Base-by-base conservation (phyloP, 148 eudicot genomes). In the Chenopodium formosanum region DNA sequence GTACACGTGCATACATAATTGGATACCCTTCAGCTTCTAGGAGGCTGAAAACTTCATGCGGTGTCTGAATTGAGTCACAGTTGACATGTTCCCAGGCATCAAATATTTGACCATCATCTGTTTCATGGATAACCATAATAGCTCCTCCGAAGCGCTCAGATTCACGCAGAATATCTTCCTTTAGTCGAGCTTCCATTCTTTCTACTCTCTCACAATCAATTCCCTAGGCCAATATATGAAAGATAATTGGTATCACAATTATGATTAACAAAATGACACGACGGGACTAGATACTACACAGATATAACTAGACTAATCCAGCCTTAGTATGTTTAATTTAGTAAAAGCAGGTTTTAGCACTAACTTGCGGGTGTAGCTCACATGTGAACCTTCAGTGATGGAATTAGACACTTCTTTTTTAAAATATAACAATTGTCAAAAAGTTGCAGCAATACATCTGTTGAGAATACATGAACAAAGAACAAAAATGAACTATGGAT, bases 111-210 rank as follows among this genome's bases (percentile, higher is more conserved):
- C 94, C 90, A 72, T 91, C 94, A 77, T 88, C 93, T 77, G 94
- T 93, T 90, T 95, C 98, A 82, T 95, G 95, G 80, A 95, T 93
- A 75, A 95, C 98, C 98, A 95, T 93, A 73, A 95, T 91, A 79
- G 97, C 98, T 70, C 98, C 98, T 56, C 84, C 83, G 79, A 90
- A 93, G 64, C 88, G 90, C 75, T 85, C 90, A 78, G 98, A 92
- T 89, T 95, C 98, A 80, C 94, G 89, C 80, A 93, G 70, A 82
- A 95, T 93, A 81, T 95, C 98, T 81, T 90, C 91, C 84, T 95
- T 95, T 75, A 95, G 82, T 83, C 97, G 91, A 75, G 95, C 92
- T 88, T 95, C 98, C 98, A 95, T 95, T 83, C 93, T 87, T 82
- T 95, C 93, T 25, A 95, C 97, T 86, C 98, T 91, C 83, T 87